Base-by-base conservation (phyloP, 352 stramenopile species). In the Globisporangium viniferum region DNA sequence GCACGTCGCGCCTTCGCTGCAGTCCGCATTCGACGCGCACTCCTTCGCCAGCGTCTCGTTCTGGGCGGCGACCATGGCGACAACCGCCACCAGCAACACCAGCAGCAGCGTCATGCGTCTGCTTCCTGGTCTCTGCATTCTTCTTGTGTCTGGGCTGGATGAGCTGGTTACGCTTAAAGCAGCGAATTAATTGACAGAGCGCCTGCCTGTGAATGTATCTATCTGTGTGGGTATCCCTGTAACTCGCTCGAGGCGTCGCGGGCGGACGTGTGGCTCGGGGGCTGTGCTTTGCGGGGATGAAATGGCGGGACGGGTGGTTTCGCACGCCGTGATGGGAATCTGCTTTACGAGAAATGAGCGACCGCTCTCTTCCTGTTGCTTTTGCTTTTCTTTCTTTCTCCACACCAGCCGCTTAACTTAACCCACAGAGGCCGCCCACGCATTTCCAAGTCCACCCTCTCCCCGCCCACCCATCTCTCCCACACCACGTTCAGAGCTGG, bases 11-110 rank as follows among this genome's bases (percentile, higher is more conserved):
- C 80, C 86, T 24, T 78, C 72, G 2, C 60, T 62, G 63, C 88
- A 95, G 72, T 95, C 88, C 18, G 49, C 67, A 27, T 85, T 92
- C 61, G 64, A 83, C 31, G 60, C 64, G 74, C 87, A 95, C 35
- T 76, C 72, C 49, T 90, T 77, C n/a, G 78, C 81, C 36, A 87
- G 74, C 36, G 62, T 44, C 22, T 71, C 66, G 31, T 71, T 75
- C 5, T 69, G 35, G 0, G 63, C 48, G 10, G 15, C 24, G 0
- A 22, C 9, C 48, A 60, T 18, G 15, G 5, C 12, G 3, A 56
- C 48, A 35, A 72, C 10, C 27, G 64, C 29, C 29, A 44, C 64
- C 35, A 75, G 59, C 22, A 59, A 35, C 31, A 81, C 51, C 24
- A 59, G 24, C 31, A 81, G 59, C n/a, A 62, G 53, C 36, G 44